A percentile compares a stretch with the other conserved stretches of the same genome.
Conservation (phyloP, 2,329 filamentous ascomycete genomes). For the Capronia coronata region DNA sequence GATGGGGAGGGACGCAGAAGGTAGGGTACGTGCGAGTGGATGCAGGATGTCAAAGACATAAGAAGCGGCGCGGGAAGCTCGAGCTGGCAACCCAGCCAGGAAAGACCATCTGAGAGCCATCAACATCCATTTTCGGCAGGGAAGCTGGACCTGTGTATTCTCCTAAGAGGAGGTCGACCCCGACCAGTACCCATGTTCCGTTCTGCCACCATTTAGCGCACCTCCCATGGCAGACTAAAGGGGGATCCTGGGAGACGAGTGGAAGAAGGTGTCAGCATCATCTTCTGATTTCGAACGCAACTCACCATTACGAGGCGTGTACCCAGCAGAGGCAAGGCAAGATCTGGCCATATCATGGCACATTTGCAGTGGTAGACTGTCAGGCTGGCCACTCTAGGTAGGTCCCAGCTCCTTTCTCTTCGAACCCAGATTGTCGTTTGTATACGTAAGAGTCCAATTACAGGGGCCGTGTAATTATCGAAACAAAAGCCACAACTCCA, state of each 20-base stretch:
- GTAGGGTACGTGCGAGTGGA: conserved; percentile 8
- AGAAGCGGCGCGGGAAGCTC: conserved; percentile 19
- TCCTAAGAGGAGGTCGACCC: conserved; percentile 10
- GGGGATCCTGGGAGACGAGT: not conserved
- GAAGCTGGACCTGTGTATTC: conserved; percentile 8
- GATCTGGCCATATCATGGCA: no score
- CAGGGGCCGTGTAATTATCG: conserved; percentile 8
- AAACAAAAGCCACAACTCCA: conserved; percentile 17
- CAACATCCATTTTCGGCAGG: conserved; percentile 20
- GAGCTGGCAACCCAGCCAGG: conserved; percentile 23
- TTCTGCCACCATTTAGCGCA: not conserved
- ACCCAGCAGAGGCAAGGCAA: not conserved
- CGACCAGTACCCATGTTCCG: conserved; percentile 12
- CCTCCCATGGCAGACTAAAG: not conserved
- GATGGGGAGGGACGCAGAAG: not conserved
- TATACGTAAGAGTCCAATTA: conserved; percentile 16
- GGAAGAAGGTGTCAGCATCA: not conserved
- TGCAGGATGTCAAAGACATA: conserved; percentile 5
- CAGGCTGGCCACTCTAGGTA: no score
- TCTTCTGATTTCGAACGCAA: not conserved
- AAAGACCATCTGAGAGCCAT: conserved; percentile 15
- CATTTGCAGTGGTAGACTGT: no score
- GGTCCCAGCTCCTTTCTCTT: conserved; percentile 2
- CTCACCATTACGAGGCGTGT: not conserved
- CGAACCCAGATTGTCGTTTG: conserved; percentile 6